These are phyloP conservation scores for Apiospora marii DNA, from an alignment of 2,329 filamentous ascomycete species.

Conservation along the genomic window DNA sequence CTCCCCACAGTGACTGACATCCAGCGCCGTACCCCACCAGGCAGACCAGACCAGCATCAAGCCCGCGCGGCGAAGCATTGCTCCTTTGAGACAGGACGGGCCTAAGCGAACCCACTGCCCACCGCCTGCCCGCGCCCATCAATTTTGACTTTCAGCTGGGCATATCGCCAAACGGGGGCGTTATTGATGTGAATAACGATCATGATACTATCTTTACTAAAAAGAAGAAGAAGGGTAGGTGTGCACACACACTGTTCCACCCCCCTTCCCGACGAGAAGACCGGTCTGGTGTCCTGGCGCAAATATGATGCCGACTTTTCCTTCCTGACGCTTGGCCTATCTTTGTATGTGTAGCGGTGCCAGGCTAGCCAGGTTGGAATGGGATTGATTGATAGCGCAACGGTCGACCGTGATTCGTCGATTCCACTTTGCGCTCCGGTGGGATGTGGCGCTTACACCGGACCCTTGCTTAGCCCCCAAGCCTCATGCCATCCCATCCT, in stretches of 20 bases:
- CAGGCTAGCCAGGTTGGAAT: no score
- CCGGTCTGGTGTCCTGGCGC: not conserved
- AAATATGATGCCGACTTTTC: not conserved
- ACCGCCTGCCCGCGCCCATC: constrained; percentile 7
- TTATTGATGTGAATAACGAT: not conserved
- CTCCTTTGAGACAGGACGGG: not conserved
- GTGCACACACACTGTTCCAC: not conserved
- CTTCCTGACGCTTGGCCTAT: constrained; percentile 11
- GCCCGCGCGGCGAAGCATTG: constrained; percentile 5
- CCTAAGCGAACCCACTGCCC: constrained; percentile 16
- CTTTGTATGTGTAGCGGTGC: not conserved
- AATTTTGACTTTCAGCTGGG: constrained; percentile 6
- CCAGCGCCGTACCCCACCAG: not conserved
- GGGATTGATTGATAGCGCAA: not conserved
- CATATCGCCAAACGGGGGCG: constrained; percentile 7
- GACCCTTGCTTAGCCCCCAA: constrained; percentile 2
- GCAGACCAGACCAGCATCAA: not conserved
- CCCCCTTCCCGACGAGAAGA: not conserved
- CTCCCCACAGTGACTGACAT: not conserved
- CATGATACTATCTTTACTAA: not conserved
- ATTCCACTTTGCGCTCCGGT: not conserved
- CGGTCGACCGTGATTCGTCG: constrained; percentile 14
- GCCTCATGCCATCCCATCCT: not conserved
- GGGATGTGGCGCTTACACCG: constrained; percentile 7
- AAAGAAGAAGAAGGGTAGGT: not conserved